Base-by-base conservation (phyloP, 768 basidiomycete species). In the Chalciporus piperatus region DNA sequence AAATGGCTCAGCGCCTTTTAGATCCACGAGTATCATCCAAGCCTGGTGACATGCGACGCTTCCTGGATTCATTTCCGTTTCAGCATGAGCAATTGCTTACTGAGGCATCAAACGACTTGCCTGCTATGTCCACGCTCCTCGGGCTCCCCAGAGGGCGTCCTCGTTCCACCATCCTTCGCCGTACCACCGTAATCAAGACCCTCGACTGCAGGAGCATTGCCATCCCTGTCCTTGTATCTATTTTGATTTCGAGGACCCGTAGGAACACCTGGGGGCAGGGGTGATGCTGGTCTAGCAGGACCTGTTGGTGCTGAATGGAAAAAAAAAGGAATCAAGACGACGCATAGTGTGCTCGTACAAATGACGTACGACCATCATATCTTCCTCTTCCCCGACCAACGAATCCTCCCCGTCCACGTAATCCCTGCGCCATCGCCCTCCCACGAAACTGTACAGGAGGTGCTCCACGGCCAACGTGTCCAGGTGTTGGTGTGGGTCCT, bases 171-270 rank as follows among this genome's bases (percentile, higher is more conserved):
- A 38, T 78, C 74, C 57, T 77, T 76, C 48, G 69, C 73, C 23
- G 62, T 78, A 40, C 84, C 89, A 3, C 89, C 90, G 59, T 93
- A 93, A 65, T 93, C 91, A 61, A 93, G 69, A n/a, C 91, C 90
- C 63, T 92, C 90, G 12, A 90, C 88, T 23, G 89, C 89, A 53
- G 89, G 86, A 1, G 88, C 87, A 61, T 89, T 89, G 14, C 82
- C 84, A 62, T 92, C 90, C 38, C 89, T 78, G 67, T 93, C 91
- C 74, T 92, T 92, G 73, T 93, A 92, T 64, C 90, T 90, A 64
- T 89, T 89, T 68, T 89, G 87, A 66, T 92, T 92, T 40, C 91
- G 77, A 12, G 91, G 91, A 1, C 91, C 91, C 0, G 91, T 93
- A 1, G 91, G 91, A 17, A 93, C 91, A 52, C 85, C 85, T 13